Base-by-base conservation (phyloP, 164 flowering plant genomes). In the Euptelea pleiosperma region DNA sequence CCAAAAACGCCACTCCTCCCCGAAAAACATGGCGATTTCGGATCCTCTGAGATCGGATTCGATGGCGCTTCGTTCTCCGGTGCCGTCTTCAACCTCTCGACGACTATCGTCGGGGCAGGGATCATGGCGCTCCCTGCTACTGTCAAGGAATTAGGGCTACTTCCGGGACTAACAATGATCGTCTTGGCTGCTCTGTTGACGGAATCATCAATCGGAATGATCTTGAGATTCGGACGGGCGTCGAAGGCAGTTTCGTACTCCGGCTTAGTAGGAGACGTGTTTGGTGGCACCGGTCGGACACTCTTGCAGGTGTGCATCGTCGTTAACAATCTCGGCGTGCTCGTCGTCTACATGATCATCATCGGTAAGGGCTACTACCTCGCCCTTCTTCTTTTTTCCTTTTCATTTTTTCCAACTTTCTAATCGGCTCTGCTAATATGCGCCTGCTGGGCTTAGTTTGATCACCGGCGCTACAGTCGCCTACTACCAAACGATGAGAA, bases 331-430 rank as follows among this genome's bases (percentile, higher is more conserved):
- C 49, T 82, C 22, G 97, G 96, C 2, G 45, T 79, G 75, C 89
- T 90, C 21, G 71, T 90, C 33, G 91, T 86, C 26, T 90, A 87
- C 80, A 76, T 90, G 91, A 87, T 90, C 73, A 90, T 87, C 53
- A 87, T 89, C 16, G 96, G 93, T 89, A 71, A 21, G 25, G 16
- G 1, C 28, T 7, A 4, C 9, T 30, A 15, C 1, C 41, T 16
- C 11, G 5, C 19, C 19, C 25, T 18, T 3, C 11, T 21, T 12
- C 3, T 6, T 8, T 31, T 39, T 8, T 33, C 3, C 14, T 57
- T 42, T 33, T 36, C 3, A 0, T 0, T 31, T 51, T 41, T 11
- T 51, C 21, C 26, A 28, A 35, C 35, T 44, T 16, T 46, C 8
- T 19, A n/a, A 21, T 0, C 3, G 26, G 5, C 12, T 41, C 3